Conservation (phyloP, 306 rosid species). For the Castanea crenata region DNA sequence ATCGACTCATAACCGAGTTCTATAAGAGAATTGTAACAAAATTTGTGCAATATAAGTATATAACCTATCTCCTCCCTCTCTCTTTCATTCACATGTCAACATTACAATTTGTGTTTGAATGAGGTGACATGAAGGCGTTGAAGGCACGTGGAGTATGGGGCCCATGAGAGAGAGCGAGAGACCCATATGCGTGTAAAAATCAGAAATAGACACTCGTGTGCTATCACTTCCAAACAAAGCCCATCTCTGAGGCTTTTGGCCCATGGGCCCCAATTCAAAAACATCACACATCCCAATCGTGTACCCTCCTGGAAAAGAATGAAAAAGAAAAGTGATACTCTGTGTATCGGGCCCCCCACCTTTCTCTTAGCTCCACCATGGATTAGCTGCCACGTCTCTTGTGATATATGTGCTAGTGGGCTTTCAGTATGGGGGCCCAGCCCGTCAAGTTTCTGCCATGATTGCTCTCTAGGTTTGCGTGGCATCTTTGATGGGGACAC, state of each 20-base stretch:
- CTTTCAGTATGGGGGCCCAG: constrained; percentile 9
- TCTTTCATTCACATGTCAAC: background rate
- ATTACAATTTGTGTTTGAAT: background rate
- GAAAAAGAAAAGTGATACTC: constrained; percentile 5
- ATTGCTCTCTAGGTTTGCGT: constrained; percentile 6
- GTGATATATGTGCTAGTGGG: background rate
- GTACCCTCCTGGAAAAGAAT: constrained; percentile 10
- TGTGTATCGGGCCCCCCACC: constrained; percentile 4
- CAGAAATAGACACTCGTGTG: background rate
- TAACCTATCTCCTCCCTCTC: too few relatives aligned
- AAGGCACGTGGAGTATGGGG: constrained; percentile 24
- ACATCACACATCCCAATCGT: constrained; percentile 5
- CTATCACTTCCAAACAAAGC: constrained; percentile 13
- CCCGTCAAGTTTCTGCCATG: background rate
- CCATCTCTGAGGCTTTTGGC: background rate
- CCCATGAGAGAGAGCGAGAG: constrained; percentile 12
- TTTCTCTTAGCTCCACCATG: background rate
- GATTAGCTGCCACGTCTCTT: constrained; percentile 24
- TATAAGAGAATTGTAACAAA: too few relatives aligned
- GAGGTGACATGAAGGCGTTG: constrained; percentile 18
- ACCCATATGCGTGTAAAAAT: background rate
- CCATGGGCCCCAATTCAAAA: constrained; percentile 32
- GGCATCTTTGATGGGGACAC: constrained; percentile 21
- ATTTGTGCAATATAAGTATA: too few relatives aligned
- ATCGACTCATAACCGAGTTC: accelerated